phyloP scores from a whole-genome alignment of 2,329 filamentous ascomycete genomes.

The Didymella arachidicola region DNA sequence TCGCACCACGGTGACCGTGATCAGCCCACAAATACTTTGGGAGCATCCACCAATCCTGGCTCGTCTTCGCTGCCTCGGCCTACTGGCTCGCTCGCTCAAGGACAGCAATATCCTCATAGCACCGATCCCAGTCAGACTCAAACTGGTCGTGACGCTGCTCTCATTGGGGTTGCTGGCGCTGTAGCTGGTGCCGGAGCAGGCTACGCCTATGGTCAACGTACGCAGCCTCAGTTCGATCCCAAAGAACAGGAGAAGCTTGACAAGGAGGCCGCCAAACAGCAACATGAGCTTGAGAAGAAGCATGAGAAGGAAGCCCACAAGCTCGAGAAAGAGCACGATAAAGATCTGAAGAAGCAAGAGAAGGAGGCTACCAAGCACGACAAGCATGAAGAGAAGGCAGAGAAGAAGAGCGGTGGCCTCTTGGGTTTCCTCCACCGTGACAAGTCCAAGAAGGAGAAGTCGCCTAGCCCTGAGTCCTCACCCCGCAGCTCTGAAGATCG shows the following conservation, averaged over 20 bases:
- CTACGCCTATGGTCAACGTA: slow-evolving; percentile 40
- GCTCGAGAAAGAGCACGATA: slow-evolving; percentile 27
- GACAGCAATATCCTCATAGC: slow-evolving; percentile 15
- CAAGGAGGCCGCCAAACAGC: slow-evolving; percentile 26
- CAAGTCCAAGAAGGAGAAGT: slow-evolving; percentile 51
- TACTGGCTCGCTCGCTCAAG: slow-evolving; percentile 4
- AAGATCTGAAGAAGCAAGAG: slow-evolving; percentile 27
- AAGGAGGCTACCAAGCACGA: slow-evolving; percentile 30
- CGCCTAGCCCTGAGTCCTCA: slow-evolving; percentile 29
- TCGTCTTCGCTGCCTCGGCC: slow-evolving; percentile 12
- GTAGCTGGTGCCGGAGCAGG: slow-evolving; percentile 35
- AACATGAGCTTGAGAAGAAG: slow-evolving; percentile 28
- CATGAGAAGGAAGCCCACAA: slow-evolving; percentile 33
- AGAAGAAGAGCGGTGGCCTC: slow-evolving; percentile 50
- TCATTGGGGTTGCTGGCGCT: slow-evolving; percentile 23
- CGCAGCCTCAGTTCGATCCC: slow-evolving; percentile 19
- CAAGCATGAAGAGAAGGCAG: slow-evolving; percentile 31
- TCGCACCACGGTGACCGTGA: slow-evolving; percentile 10
- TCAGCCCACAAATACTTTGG: slow-evolving; percentile 1
- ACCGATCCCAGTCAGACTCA: slow-evolving; percentile 8
- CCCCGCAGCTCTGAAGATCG: slow-evolving; percentile 33
- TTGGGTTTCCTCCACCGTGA: slow-evolving; percentile 53
- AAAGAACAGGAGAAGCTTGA: slow-evolving; percentile 29
- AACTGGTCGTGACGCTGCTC: slow-evolving; percentile 14
- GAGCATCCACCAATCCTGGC: slow-evolving; percentile 11